Evolutionary conservation across 768 basidiomycete species (phyloP).

Genomic region (Boletus eberwhitei): DNA sequence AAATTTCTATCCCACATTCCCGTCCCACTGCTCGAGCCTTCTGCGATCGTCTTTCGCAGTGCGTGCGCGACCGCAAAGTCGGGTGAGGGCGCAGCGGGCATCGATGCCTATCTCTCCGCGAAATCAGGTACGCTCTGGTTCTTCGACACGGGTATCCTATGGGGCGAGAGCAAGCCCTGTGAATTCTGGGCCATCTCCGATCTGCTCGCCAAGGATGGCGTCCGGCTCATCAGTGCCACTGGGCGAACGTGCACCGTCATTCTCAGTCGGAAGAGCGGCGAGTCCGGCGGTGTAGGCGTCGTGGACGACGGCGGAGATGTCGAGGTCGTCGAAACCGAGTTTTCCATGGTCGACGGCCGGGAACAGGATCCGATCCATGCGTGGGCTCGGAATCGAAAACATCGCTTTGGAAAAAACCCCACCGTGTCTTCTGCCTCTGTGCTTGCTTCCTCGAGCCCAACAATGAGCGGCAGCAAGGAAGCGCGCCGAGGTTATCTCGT

Average conservation of each 20-base stretch:
- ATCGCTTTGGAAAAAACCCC: slow-evolving; percentile 48
- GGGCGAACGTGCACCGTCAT: slow-evolving; percentile 68
- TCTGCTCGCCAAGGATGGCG: slow-evolving; percentile 50
- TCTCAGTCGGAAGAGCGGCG: slow-evolving; percentile 36
- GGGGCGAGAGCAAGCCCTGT: slow-evolving; percentile 74
- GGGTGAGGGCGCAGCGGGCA: slow-evolving; percentile 50
- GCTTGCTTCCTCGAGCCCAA: neutral
- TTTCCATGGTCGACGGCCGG: slow-evolving; percentile 67
- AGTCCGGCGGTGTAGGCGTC: neutral
- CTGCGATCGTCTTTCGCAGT: slow-evolving; percentile 52
- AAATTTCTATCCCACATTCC: slow-evolving; percentile 50
- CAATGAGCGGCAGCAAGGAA: slow-evolving; percentile 1
- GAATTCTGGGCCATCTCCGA: slow-evolving; percentile 70
- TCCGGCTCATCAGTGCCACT: slow-evolving; percentile 56
- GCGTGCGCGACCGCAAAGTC: slow-evolving; percentile 38
- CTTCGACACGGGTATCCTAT: slow-evolving; percentile 60
- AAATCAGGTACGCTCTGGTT: slow-evolving; percentile 75
- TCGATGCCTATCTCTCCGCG: slow-evolving; percentile 70
- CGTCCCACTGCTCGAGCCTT: slow-evolving; percentile 46
- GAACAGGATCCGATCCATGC: slow-evolving; percentile 62
- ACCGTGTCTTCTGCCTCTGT: neutral
- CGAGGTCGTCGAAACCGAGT: slow-evolving; percentile 55
- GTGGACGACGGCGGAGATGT: slow-evolving; percentile 25
- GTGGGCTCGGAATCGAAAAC: slow-evolving; percentile 60
- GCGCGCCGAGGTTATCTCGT: neutral